A percentile compares a stretch with the other conserved stretches of the same genome.
These are phyloP conservation scores for Xylariaceae sp. DNA, from an alignment of 2,329 filamentous ascomycete genomes.

Conservation along the genomic window DNA sequence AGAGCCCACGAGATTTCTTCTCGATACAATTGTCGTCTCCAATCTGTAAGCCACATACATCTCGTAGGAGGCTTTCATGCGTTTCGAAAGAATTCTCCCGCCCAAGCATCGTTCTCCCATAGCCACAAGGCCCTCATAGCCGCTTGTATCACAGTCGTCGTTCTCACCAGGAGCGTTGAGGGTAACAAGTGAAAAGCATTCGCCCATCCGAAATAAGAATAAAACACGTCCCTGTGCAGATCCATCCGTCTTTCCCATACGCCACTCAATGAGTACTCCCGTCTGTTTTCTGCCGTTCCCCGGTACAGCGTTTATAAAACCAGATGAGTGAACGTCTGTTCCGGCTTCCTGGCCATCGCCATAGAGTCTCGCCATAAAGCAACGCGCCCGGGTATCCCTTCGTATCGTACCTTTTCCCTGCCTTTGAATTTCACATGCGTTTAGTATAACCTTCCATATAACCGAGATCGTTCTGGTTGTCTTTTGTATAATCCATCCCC, in stretches of 20 bases:
- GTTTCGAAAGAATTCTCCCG: slow-evolving; percentile 25
- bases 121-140: slow-evolving; percentile 15
- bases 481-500: slow-evolving; percentile 20
- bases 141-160: slow-evolving; percentile 19
- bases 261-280: slow-evolving; percentile 19
- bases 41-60: too few species aligned
- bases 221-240: slow-evolving; percentile 21
- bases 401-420: slow-evolving; percentile 17
- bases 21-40: too few species aligned
- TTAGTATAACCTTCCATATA: slow-evolving; percentile 25
- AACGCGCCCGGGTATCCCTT: slow-evolving; percentile 26
- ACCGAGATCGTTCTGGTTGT: slow-evolving; percentile 16
- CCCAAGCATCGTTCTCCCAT: slow-evolving; percentile 16
- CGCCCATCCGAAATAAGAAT: slow-evolving; percentile 12
- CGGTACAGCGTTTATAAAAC: neutral
- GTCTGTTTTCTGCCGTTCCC: slow-evolving; percentile 20
- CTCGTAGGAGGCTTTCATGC: too few species aligned
- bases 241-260: slow-evolving; percentile 26
- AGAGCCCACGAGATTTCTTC: too few species aligned
- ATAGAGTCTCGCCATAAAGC: slow-evolving; percentile 19
- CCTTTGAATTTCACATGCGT: slow-evolving; percentile 20
- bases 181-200: slow-evolving; percentile 19
- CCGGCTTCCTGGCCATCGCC: neutral
- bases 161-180: slow-evolving; percentile 19
- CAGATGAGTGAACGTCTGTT: too few species aligned